These are phyloP conservation scores for Sphaerulina musiva DNA, from an alignment of 2,329 filamentous ascomycete genomes.

Conservation along the genomic window DNA sequence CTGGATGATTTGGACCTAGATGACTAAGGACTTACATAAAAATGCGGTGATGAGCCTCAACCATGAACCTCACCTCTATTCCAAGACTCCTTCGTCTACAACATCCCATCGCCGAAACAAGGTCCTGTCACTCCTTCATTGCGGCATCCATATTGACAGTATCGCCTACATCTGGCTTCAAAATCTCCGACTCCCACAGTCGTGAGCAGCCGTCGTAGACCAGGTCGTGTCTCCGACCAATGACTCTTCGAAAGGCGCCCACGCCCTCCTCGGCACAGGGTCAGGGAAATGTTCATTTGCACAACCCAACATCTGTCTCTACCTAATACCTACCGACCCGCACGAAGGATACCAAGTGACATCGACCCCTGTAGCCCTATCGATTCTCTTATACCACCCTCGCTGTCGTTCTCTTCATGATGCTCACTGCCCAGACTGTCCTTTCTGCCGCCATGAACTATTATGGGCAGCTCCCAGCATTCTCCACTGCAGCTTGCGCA, in stretches of 20 bases:
- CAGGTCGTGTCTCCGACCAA: neutral
- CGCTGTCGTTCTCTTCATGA: constrained; percentile 21
- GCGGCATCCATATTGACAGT: too few relatives aligned
- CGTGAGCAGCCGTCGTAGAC: too few relatives aligned
- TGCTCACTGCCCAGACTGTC: constrained; percentile 25
- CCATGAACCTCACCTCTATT: too few relatives aligned
- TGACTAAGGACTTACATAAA: too few relatives aligned
- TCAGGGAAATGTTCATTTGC: too few relatives aligned
- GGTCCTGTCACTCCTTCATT: too few relatives aligned
- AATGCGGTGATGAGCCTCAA: too few relatives aligned
- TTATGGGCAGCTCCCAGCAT: constrained; percentile 16
- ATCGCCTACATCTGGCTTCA: too few relatives aligned
- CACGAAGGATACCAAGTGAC: constrained; percentile 1
- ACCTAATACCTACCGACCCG: neutral
- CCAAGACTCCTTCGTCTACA: too few relatives aligned
- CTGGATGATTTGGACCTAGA: too few relatives aligned
- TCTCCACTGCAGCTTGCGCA: constrained; percentile 19
- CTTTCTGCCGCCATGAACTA: constrained; percentile 30
- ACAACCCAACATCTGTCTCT: neutral
- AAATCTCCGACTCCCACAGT: too few relatives aligned
- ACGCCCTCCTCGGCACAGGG: neutral
- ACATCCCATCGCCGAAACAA: too few relatives aligned
- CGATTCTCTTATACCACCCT: constrained; percentile 23
- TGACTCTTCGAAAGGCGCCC: neutral
- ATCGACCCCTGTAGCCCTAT: constrained; percentile 13